Evolutionary conservation across 2,329 filamentous ascomycete genomes (phyloP), one percentile per base, ranked within the genome.

Genomic region (Calonectria naviculata): DNA sequence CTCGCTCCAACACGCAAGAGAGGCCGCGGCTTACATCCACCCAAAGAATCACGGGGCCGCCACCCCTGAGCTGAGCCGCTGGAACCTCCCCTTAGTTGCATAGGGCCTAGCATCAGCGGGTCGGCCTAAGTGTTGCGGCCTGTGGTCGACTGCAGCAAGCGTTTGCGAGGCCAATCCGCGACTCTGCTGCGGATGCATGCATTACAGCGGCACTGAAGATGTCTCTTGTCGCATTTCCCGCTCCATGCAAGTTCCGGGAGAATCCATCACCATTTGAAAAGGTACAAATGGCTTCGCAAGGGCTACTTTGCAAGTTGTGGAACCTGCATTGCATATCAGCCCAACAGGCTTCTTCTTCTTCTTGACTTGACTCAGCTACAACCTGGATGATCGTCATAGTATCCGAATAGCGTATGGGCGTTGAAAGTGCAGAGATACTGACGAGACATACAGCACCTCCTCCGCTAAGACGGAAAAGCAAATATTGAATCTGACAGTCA

Each of bases 151-250:
- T 46, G 46, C 52, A 42, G 67, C 42, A 42, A 52, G 34, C 67
- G 61, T 54, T 21, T 61, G 34, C n/a, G 26, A 69, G 26, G 67
- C 52, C 61, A 69, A 65, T 65, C 61, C 26, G 24, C 34, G 31
- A 31, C 21, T 47, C 44, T 64, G 41, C 17, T 49, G 29, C 41
- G 26, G 19, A n/a, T 64, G 60, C 31, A 64, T 58, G 42, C 61
- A 42, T 42, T 36, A 29, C 24, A 49, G 36, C 31, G 38, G 60
- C 29, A 47, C n/a, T 46, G 47, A 31, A 66, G 34, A 31, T 31
- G 60, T 38, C 21, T 52, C 46, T 65, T 52, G 44, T 49, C 62
- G 26, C 26, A 21, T 26, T 42, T 21, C 56, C 19, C 38, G 34
- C 19, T 19, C 15, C 24, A 26, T 41, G 56, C 36, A 61, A 42